These are phyloP conservation scores for Niebla homalea DNA, from an alignment of 495 filamentous ascomycete species.

Conservation along the genomic window DNA sequence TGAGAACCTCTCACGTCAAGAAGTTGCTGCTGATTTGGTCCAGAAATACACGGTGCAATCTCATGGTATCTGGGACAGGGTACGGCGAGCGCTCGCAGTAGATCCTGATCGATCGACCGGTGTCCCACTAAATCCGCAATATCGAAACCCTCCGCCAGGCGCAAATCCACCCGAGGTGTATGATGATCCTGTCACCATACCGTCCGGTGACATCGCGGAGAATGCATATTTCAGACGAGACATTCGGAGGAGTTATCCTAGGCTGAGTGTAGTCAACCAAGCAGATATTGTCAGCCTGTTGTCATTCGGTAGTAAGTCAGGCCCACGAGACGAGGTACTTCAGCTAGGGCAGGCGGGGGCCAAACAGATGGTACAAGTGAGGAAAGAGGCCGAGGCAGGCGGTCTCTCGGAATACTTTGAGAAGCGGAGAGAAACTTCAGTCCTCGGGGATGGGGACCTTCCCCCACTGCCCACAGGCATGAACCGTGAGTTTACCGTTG, in stretches of 20 bases:
- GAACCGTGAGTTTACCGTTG: slow-evolving; percentile 25
- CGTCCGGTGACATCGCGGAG: slow-evolving; percentile 90
- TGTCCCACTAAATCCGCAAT: slow-evolving; percentile 84
- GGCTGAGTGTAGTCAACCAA: slow-evolving; percentile 65
- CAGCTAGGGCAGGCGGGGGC: slow-evolving; percentile 71
- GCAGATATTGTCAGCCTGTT: slow-evolving; percentile 75
- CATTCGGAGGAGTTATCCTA: slow-evolving; percentile 71
- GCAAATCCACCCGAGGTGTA: slow-evolving; percentile 61
- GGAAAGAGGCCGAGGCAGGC: slow-evolving; percentile 55
- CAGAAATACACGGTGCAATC: slow-evolving; percentile 98
- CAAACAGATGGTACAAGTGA: slow-evolving; percentile 69
- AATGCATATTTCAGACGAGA: slow-evolving; percentile 99
- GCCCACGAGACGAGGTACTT: slow-evolving; percentile 60
- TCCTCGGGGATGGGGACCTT: slow-evolving; percentile 60
- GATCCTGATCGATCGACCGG: slow-evolving; percentile 85
- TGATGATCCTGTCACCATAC: slow-evolving; percentile 79
- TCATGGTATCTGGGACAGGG: slow-evolving; percentile 71
- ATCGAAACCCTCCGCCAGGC: slow-evolving; percentile 78
- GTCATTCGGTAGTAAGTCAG: slow-evolving; percentile 68
- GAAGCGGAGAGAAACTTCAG: slow-evolving; percentile 43
- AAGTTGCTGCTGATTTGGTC: slow-evolving; percentile 1
- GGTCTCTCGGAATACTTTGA: slow-evolving; percentile 60
- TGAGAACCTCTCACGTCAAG: background rate
- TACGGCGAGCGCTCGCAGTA: slow-evolving; percentile 65
- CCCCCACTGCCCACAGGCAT: slow-evolving; percentile 69